A percentile compares a stretch with the other conserved stretches of the same genome.
Conservation (phyloP, 306 rosid species). For the Coriaria nepalensis region DNA sequence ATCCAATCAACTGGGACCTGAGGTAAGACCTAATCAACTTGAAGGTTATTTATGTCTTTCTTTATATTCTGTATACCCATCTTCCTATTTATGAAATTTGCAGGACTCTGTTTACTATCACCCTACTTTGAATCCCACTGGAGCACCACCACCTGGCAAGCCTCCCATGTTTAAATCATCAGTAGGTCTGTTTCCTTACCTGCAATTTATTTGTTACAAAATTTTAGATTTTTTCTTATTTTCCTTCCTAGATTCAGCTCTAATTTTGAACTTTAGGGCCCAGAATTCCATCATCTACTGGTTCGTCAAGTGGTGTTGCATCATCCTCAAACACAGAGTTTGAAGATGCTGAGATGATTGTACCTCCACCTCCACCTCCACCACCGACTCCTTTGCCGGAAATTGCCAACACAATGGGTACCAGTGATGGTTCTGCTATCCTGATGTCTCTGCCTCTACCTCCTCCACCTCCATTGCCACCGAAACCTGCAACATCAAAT, state of each 20-base stretch:
- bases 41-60: not conserved
- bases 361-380: slow-evolving; percentile 59
- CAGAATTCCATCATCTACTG: slow-evolving; percentile 76
- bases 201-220: slow-evolving; percentile 2
- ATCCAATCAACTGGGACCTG: slow-evolving; percentile 77
- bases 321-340: slow-evolving; percentile 58
- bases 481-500: slow-evolving; percentile 45
- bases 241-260: slow-evolving; percentile 10
- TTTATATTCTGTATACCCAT: slow-evolving; percentile 2
- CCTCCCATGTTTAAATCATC: slow-evolving; percentile 96
- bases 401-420: slow-evolving; percentile 19
- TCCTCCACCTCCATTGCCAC: slow-evolving; percentile 98
- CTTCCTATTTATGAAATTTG: slow-evolving; percentile 1
- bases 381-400: slow-evolving; percentile 65
- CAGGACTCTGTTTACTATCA: slow-evolving; percentile 30
- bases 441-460: slow-evolving; percentile 82
- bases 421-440: slow-evolving; percentile 44
- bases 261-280: slow-evolving; percentile 56
- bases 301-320: slow-evolving; percentile 64
- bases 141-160: slow-evolving; percentile 99
- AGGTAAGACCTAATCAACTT: slow-evolving; percentile 32
- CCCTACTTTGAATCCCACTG: slow-evolving; percentile 89
- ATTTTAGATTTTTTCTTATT: slow-evolving; percentile 11
- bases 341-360: slow-evolving; percentile 47
- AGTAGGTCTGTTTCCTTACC: slow-evolving; percentile 41